A percentile compares a stretch with the other conserved stretches of the same genome.
These are phyloP conservation scores for Komagataella kurtzmanii DNA, from an alignment of 805 yeast species.

Conservation along the genomic window DNA sequence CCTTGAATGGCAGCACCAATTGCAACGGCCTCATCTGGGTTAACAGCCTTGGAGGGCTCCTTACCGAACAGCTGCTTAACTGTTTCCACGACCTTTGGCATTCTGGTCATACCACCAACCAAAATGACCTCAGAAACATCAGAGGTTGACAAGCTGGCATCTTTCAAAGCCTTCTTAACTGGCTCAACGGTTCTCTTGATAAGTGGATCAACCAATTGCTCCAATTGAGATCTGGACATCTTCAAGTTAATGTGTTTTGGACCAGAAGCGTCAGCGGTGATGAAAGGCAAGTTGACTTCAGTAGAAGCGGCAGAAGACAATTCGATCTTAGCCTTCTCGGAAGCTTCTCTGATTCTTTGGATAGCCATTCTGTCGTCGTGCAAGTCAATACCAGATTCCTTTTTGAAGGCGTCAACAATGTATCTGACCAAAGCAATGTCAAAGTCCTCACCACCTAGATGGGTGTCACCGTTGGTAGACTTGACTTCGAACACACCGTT, in stretches of 20 bases:
- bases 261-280: conserved; percentile 31
- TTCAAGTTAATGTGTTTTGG: conserved; percentile 46
- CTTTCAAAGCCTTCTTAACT: conserved; percentile 60
- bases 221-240: conserved; percentile 56
- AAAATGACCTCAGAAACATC: conserved; percentile 65
- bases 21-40: conserved; percentile 92
- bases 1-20: conserved; percentile 87
- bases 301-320: conserved; percentile 52
- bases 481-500: conserved; percentile 97
- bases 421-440: conserved; percentile 77
- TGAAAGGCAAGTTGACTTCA: conserved; percentile 57
- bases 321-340: conserved; percentile 68
- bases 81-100: conserved; percentile 63
- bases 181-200: conserved; percentile 61
- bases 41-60: conserved; percentile 58
- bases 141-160: conserved; percentile 51
- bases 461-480: conserved; percentile 94
- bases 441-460: conserved; percentile 88
- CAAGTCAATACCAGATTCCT: conserved; percentile 41
- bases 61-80: conserved; percentile 48
- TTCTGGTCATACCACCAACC: conserved; percentile 86
- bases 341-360: conserved; percentile 69
- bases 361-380: conserved; percentile 40
- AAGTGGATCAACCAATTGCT: conserved; percentile 49
- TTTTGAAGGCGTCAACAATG: conserved; percentile 44